Evolutionary conservation across 768 basidiomycete species (phyloP).

Genomic region (Galerina sulciceps): DNA sequence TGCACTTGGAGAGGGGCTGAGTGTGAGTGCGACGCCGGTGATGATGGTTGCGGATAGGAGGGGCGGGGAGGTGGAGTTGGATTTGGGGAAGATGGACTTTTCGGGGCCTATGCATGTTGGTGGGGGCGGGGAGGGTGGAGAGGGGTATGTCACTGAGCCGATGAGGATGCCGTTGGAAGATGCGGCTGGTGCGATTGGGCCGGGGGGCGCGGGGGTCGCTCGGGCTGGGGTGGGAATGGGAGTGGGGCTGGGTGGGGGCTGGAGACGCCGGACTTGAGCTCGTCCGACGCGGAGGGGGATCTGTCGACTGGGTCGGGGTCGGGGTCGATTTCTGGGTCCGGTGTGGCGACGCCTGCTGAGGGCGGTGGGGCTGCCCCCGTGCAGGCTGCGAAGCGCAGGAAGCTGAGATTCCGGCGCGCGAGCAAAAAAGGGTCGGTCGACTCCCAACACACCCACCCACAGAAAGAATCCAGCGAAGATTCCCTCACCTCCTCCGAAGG

Average conservation of each 20-base stretch:
- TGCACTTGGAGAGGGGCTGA: constrained; percentile 46
- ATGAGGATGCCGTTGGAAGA: constrained; percentile 48
- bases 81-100: constrained; percentile 58
- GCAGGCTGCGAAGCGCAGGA: constrained; percentile 24
- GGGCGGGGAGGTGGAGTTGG: constrained; percentile 40
- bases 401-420: constrained; percentile 15
- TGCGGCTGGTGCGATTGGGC: constrained; percentile 25
- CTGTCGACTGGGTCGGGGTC: neutral
- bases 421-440: constrained; percentile 23
- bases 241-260: too few species aligned
- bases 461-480: constrained; percentile 4
- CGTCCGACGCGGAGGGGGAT: constrained; percentile 21
- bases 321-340: neutral
- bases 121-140: constrained; percentile 15
- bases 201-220: neutral
- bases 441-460: neutral
- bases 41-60: constrained; percentile 40
- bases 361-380: neutral
- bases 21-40: constrained; percentile 59
- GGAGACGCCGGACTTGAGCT: constrained; percentile 21
- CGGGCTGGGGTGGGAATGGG: too few species aligned
- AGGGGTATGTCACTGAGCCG: constrained; percentile 45
- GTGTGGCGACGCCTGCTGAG: neutral
- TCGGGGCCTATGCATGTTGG: constrained; percentile 50
- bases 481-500: constrained; percentile 6